phyloP scores from a whole-genome alignment of 305 asterid species.

The Fraxinus paxiana region DNA sequence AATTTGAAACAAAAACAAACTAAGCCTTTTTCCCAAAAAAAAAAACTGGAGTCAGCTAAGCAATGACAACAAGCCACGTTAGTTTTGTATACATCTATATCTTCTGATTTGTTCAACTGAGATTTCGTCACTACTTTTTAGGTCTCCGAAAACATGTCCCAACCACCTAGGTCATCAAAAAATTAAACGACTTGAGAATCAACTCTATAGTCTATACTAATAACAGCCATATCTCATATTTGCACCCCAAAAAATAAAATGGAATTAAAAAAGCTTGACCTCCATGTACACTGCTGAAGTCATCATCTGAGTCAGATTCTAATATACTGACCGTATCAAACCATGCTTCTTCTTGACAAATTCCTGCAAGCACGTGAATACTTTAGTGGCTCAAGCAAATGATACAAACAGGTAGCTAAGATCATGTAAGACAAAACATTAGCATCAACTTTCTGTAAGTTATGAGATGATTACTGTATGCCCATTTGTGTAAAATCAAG shows the following conservation, averaged over 20 bases:
- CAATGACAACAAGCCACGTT: background rate
- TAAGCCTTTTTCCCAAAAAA: background rate
- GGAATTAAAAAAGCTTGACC: slow-evolving; percentile 30
- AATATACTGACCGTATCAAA: slow-evolving; percentile 80
- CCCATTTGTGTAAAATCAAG: background rate
- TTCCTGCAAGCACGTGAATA: slow-evolving; percentile 47
- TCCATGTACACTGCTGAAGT: slow-evolving; percentile 83
- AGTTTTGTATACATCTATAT: background rate
- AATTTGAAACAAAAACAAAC: background rate
- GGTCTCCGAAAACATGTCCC: background rate
- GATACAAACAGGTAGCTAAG: slow-evolving; percentile 1
- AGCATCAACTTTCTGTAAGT: background rate
- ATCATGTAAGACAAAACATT: background rate
- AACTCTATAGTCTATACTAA: background rate
- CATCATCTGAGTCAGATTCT: slow-evolving; percentile 94
- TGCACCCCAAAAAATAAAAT: background rate
- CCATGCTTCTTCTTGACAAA: slow-evolving; percentile 84
- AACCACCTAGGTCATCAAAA: background rate
- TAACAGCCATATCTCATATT: background rate
- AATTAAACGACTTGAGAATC: background rate
- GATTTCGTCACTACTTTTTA: background rate
- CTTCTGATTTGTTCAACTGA: background rate
- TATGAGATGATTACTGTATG: background rate
- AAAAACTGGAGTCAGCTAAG: background rate
- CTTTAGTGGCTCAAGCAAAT: background rate